These are phyloP conservation scores for Candida germanica DNA, from an alignment of 805 yeast species.

Conservation along the genomic window DNA sequence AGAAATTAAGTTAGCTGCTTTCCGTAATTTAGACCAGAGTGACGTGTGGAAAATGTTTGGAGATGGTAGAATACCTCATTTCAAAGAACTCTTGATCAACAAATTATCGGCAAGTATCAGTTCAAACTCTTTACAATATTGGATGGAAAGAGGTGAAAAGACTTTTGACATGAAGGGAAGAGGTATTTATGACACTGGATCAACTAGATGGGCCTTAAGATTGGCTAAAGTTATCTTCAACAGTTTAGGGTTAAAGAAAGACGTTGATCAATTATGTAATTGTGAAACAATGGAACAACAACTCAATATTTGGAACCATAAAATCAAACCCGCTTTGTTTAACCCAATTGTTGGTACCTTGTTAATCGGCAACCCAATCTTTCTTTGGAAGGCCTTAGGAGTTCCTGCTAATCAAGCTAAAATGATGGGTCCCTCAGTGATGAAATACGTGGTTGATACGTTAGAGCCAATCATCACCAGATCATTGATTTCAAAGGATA, in stretches of 20 bases:
- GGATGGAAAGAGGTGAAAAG: slow-evolving; percentile 62
- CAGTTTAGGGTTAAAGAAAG: slow-evolving; percentile 48
- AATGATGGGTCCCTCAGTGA: slow-evolving; percentile 71
- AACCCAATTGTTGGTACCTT: slow-evolving; percentile 66
- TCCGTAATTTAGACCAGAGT: slow-evolving; percentile 52
- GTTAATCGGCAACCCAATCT: slow-evolving; percentile 77
- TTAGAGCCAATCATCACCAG: slow-evolving; percentile 69
- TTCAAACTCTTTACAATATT: slow-evolving; percentile 76
- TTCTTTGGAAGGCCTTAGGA: slow-evolving; percentile 87
- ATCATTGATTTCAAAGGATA: slow-evolving; percentile 64
- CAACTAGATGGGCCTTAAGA: slow-evolving; percentile 82
- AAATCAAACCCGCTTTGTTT: slow-evolving; percentile 66
- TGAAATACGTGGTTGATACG: slow-evolving; percentile 72
- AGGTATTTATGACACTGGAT: slow-evolving; percentile 79
- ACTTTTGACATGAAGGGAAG: slow-evolving; percentile 53
- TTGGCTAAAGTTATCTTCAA: slow-evolving; percentile 60
- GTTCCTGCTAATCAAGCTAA: slow-evolving; percentile 83
- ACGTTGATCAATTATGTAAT: slow-evolving; percentile 54
- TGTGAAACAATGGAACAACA: slow-evolving; percentile 63
- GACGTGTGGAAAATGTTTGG: slow-evolving; percentile 79
- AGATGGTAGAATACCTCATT: slow-evolving; percentile 57
- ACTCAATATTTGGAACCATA: slow-evolving; percentile 56
- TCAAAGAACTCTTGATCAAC: slow-evolving; percentile 43
- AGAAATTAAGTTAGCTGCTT: slow-evolving; percentile 73
- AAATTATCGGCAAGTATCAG: slow-evolving; percentile 69